Percentiles rank a stretch among this genome's conserved stretches.
phyloP scores from a whole-genome alignment of 2,329 filamentous ascomycete species.

The Sordariomycetes sp. region DNA sequence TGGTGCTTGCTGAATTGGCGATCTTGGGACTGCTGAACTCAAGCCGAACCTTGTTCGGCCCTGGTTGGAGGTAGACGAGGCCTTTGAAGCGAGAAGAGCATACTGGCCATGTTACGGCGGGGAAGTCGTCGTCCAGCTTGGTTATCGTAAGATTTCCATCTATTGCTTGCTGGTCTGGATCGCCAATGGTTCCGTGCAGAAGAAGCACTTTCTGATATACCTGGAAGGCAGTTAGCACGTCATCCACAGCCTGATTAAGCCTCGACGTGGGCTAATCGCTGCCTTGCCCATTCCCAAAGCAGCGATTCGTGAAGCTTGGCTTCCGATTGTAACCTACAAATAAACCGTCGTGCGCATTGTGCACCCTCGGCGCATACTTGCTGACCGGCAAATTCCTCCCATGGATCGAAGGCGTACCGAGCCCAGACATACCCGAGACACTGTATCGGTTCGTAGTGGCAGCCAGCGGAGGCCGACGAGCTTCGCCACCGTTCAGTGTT shows the following conservation, averaged over 20 bases:
- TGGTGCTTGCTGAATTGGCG: constrained; percentile 56
- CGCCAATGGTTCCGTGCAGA: constrained; percentile 72
- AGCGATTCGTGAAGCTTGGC: too few relatives aligned
- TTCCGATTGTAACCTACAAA: constrained; percentile 5
- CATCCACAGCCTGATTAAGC: not conserved
- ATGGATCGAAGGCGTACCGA: constrained; percentile 45
- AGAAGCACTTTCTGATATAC: constrained; percentile 87
- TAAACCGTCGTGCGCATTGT: constrained; percentile 35
- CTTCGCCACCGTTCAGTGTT: constrained; percentile 1
- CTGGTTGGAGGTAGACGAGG: constrained; percentile 81
- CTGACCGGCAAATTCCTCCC: constrained; percentile 57
- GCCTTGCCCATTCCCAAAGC: not conserved
- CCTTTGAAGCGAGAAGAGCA: constrained; percentile 86
- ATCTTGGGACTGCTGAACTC: constrained; percentile 83
- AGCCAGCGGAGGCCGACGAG: constrained; percentile 25
- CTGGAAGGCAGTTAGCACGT: constrained; percentile 31
- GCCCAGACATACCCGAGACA: constrained; percentile 53
- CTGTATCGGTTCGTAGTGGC: constrained; percentile 49
- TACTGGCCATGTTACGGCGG: constrained; percentile 78
- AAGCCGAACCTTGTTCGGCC: constrained; percentile 78
- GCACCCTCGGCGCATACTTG: constrained; percentile 69
- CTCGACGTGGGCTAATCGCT: not conserved
- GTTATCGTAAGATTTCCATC: constrained; percentile 74
- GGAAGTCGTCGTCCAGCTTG: constrained; percentile 79
- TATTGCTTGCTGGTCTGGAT: constrained; percentile 53